Evolutionary conservation across 805 yeast genomes (phyloP).

Genomic region (Maudiozyma turicensis): DNA sequence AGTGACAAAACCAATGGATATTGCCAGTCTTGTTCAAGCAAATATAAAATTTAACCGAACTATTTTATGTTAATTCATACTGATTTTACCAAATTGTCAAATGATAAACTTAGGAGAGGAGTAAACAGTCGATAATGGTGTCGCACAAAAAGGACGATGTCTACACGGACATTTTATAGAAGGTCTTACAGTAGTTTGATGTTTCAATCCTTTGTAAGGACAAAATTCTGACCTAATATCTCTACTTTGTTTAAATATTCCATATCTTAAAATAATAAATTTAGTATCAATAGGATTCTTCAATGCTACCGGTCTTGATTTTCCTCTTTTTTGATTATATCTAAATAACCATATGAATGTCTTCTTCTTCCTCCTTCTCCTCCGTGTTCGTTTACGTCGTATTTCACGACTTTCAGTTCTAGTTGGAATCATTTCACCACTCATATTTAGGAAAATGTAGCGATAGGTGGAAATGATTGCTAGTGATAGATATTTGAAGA

Average conservation of each 20-base stretch:
- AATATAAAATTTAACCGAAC: too few species aligned
- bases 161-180: conserved; percentile 13
- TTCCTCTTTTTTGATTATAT: neutral
- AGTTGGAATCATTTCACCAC: neutral
- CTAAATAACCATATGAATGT: neutral
- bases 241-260: conserved; percentile 11
- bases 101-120: neutral
- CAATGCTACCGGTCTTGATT: neutral
- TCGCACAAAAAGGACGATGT: conserved; percentile 10
- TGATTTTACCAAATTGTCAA: neutral
- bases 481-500: too few species aligned
- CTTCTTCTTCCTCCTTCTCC: neutral
- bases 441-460: neutral
- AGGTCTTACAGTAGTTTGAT: conserved; percentile 10
- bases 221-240: conserved; percentile 16
- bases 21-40: too few species aligned
- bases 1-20: too few species aligned
- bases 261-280: conserved; percentile 12
- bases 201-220: conserved; percentile 13
- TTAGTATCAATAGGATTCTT: conserved; percentile 5
- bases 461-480: too few species aligned
- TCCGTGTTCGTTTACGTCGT: neutral
- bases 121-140: conserved; percentile 8
- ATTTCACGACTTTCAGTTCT: neutral
- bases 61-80: too few species aligned